phyloP scores from a whole-genome alignment of 2,329 filamentous ascomycete species.

The Lachnellula hyalina region DNA sequence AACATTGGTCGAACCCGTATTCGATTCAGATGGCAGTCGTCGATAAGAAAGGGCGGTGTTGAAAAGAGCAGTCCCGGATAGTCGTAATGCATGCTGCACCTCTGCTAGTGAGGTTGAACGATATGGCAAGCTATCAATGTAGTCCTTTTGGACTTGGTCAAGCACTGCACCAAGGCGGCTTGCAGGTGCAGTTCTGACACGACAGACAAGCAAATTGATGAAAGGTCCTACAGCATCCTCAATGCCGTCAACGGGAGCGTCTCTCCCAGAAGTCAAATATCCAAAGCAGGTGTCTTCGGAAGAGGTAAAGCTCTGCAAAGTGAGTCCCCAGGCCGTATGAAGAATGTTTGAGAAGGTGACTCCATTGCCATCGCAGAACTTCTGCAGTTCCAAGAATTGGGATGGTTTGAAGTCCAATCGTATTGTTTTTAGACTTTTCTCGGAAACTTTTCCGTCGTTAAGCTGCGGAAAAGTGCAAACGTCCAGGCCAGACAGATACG shows the following conservation, averaged over 20 bases:
- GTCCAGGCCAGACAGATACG: slow-evolving; percentile 18
- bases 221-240: slow-evolving; percentile 41
- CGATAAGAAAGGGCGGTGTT: slow-evolving; percentile 15
- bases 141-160: slow-evolving; percentile 26
- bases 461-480: slow-evolving; percentile 34
- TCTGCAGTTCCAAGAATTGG: slow-evolving; percentile 26
- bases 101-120: slow-evolving; percentile 38
- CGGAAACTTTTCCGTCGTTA: slow-evolving; percentile 14
- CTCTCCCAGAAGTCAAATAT: slow-evolving; percentile 37
- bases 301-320: slow-evolving; percentile 34
- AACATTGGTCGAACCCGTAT: background rate
- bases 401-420: slow-evolving; percentile 7
- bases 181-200: slow-evolving; percentile 10
- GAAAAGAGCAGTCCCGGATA: slow-evolving; percentile 11
- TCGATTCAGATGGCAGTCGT: background rate
- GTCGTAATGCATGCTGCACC: slow-evolving; percentile 28
- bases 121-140: slow-evolving; percentile 30
- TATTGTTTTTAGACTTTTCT: background rate
- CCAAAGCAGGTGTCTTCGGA: slow-evolving; percentile 33
- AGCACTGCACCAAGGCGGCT: slow-evolving; percentile 26
- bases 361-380: slow-evolving; percentile 33
- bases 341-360: slow-evolving; percentile 35
- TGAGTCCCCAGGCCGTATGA: slow-evolving; percentile 35
- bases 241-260: slow-evolving; percentile 40
- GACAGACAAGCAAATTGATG: slow-evolving; percentile 35